These are phyloP conservation scores for Silene coronaria DNA, from an alignment of 179 eudicot genomes.

Conservation along the genomic window DNA sequence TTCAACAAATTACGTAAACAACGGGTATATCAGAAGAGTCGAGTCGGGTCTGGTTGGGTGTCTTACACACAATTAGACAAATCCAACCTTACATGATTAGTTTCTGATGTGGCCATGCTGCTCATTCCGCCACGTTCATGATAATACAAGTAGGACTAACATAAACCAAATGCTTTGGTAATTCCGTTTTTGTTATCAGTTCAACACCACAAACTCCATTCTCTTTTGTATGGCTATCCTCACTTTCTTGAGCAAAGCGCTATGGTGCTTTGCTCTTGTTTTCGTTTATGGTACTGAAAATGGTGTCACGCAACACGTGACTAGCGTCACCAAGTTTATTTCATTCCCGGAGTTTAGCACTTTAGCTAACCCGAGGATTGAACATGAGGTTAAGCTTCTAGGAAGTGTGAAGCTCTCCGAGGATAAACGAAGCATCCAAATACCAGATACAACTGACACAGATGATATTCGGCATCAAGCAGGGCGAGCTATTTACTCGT, in stretches of 20 bases:
- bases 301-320: constrained; percentile 26
- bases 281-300: constrained; percentile 8
- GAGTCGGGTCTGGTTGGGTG: neutral
- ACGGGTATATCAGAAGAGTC: neutral
- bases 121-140: constrained; percentile 22
- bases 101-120: constrained; percentile 3
- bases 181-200: neutral
- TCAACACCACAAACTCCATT: neutral
- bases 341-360: constrained; percentile 47
- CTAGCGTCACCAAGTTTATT: constrained; percentile 42
- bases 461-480: constrained; percentile 47
- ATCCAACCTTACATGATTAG: constrained; percentile 16
- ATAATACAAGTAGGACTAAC: neutral
- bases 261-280: constrained; percentile 12
- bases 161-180: neutral
- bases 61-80: constrained; percentile 19
- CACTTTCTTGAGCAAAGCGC: neutral
- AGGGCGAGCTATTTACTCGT: constrained; percentile 57
- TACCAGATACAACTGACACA: constrained; percentile 36
- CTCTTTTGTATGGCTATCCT: constrained; percentile 7
- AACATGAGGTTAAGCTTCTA: constrained; percentile 47
- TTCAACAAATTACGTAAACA: neutral
- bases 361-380: constrained; percentile 21
- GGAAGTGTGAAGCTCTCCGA: constrained; percentile 55
- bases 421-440: constrained; percentile 42